Conservation (phyloP, 768 basidiomycete genomes). For the Tricholoma sp. region DNA sequence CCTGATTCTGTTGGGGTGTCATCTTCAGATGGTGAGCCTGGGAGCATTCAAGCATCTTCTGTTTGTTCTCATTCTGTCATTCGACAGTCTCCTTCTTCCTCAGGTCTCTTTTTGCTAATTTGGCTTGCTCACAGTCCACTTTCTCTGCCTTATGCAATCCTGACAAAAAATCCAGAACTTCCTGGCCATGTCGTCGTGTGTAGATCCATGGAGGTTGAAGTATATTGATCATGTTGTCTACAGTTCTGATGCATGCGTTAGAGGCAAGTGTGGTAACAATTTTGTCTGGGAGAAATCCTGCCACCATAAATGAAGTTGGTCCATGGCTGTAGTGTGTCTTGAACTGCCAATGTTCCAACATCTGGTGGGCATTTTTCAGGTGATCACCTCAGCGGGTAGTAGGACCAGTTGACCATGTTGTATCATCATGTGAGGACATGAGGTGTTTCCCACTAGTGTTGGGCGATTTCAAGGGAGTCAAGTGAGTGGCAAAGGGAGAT, state of each 20-base stretch:
- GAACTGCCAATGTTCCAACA: constrained; percentile 9
- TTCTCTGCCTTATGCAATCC: constrained; percentile 1
- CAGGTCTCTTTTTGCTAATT: not conserved
- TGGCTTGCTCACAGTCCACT: not conserved
- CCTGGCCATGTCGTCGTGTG: constrained; percentile 15
- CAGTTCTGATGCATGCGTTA: constrained; percentile 6
- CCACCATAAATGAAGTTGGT: constrained; percentile 9
- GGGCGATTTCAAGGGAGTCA: constrained; percentile 7
- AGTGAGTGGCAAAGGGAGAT: not conserved
- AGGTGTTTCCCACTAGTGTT: constrained; percentile 19
- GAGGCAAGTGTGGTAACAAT: constrained; percentile 20
- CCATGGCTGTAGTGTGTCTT: constrained; percentile 2
- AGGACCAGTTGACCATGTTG: not conserved
- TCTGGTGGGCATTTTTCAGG: constrained; percentile 7
- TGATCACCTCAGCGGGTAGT: constrained; percentile 10
- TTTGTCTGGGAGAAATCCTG: constrained; percentile 20
- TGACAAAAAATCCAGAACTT: constrained; percentile 13
- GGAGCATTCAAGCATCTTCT: too few species aligned
- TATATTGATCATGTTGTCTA: constrained; percentile 9
- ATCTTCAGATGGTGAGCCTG: too few species aligned
- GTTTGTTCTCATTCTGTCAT: not conserved
- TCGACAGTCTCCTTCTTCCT: not conserved
- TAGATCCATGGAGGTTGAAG: constrained; percentile 7
- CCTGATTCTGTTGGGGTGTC: not conserved
- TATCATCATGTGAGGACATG: not conserved